Base-by-base conservation (phyloP, 208 protist species). In the Crithidia sp. region DNA sequence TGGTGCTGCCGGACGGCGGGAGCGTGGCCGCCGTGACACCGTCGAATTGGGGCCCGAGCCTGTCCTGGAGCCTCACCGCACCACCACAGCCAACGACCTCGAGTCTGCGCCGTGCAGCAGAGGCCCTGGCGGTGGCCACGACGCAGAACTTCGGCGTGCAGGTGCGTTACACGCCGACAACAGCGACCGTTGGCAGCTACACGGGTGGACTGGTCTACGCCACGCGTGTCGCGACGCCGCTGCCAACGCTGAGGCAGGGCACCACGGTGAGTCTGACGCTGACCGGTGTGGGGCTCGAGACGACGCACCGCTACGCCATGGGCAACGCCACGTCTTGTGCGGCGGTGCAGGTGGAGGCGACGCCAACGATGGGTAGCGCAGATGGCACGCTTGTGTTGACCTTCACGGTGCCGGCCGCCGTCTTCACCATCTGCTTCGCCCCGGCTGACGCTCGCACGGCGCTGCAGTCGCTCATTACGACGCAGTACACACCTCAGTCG, bases 341-440 rank as follows among this genome's bases (percentile, higher is more conserved):
- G 40, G 43, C 36, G 14, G 67, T 61, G 43, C 52, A 77, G 44
- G 56, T 76, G 12, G 64, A 75, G 36, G 74, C 61, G 7, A 84
- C 63, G 50, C 61, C 74, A 13, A 58, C 59, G 54, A 49, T 67
- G 2, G 68, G 74, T 54, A 59, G 44, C 10, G 44, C 64, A 0
- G 61, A 53, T 1, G 84, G 78, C 7, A 16, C 71, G 40, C 41
- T 95, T 10, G 45, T 70, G n/a, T 69, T 95, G 17, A 59, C 53
- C 63, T 83, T 92, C 37, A 72, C 62, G 16, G 73, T 81, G n/a
- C 76, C 76, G 49, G 40, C 28, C 9, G 61, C 55, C 14, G 67
- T 55, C 66, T 87, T 91, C 40, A 78, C 77, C 60, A 13, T 95
- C n/a, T 95, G 88, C 80, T 91, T 91, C 77, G 83, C 79, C n/a